Evolutionary conservation across 495 filamentous ascomycete species (phyloP), one percentile per base, ranked within the genome.

Genomic region (Podospora pseudopauciseta): DNA sequence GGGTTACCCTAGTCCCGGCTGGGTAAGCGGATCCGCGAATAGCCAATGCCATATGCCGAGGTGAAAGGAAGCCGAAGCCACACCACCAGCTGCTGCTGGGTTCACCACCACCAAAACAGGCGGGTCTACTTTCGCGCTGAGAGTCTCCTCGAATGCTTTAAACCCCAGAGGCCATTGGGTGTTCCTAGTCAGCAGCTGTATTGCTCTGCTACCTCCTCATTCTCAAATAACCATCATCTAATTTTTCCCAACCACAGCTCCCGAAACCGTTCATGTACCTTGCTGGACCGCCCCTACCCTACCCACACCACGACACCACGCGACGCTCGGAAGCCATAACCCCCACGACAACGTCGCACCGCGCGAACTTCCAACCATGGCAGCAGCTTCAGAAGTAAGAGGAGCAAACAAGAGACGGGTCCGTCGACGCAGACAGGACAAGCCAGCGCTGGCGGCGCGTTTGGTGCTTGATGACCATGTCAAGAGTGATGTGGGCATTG

Each of bases 401-500:
- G 39, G 67, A 53, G 57, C 71, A 44, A 75, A 73, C 34, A 74
- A 69, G 62, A 80, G 72, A 63, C 77, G 80, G 58, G 79, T 79
- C 70, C 79, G 86, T 66, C 79, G 85, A 69, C 81, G 89, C 65
- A 80, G 85, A 59, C 83, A 85, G 63, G 84, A 87, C 73, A 87
- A 86, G 71, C 74, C 84, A 2, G 75, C 85, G 59, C 75, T 85
- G 65, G 74, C 84, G 65, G 84, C 85, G 67, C 79, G 83, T 58
- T 75, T 87, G 30, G 81, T 98, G n/a, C 83, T 94, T 44, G 92
- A 96, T 73, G 89, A 91, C 73, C 90, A 93, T 78, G 82, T 96
- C 71, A 92, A 89, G 80, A 92, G 91, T n/a, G 92, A 96, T 69
- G 86, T 93, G 34, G 95, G 92, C 60, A 87, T 95, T 58, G 75